Base-by-base conservation (phyloP, 2,329 filamentous ascomycete genomes). In the Ampelomyces quisqualis region DNA sequence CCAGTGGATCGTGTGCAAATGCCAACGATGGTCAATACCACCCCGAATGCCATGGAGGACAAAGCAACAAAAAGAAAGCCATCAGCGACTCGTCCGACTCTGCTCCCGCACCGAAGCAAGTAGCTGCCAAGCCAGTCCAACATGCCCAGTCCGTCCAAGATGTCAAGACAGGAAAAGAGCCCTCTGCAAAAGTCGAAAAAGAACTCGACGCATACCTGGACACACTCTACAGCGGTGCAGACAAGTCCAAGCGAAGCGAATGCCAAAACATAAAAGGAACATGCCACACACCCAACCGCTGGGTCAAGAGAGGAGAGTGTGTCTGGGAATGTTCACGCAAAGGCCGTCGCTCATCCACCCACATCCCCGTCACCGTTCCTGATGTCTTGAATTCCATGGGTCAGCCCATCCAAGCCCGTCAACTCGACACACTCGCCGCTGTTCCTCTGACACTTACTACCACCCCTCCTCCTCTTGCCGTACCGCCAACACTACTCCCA, bases 181-280 rank as follows among this genome's bases (percentile, higher is more conserved):
- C 38, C 2, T 36, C 51, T 5, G 21, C 38, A 4, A 34, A 45
- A 8, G 45, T 55, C 14, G 40, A 54, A 17, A 19, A 49, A 30
- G 47, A 54, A 27, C 49, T 57, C 14, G 45, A 51, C 11, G 43
- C 40, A n/a, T 59, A 56, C 22, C 32, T 57, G 6, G 36, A 35
- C 0, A 40, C 35, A 3, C 36, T 56, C 8, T 49, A 46, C 9
- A 34, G 37, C 5, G 38, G 34, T 9, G 13, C 39, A n/a, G 24
- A 13, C 17, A n/a, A 17, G 5, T 14, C 19, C 20, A 24, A 23
- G 27, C 19, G 28, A 7, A 10, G 7, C 7, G 19, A 22, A 3
- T 23, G 31, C 11, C 5, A 13, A 19, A 4, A 11, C 17, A 21
- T 13, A 8, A 24, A 34, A 15, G 31, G 3, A 9, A 14, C 14